Conservation (phyloP, 768 basidiomycete genomes). For the Amanita subjunquillea region DNA sequence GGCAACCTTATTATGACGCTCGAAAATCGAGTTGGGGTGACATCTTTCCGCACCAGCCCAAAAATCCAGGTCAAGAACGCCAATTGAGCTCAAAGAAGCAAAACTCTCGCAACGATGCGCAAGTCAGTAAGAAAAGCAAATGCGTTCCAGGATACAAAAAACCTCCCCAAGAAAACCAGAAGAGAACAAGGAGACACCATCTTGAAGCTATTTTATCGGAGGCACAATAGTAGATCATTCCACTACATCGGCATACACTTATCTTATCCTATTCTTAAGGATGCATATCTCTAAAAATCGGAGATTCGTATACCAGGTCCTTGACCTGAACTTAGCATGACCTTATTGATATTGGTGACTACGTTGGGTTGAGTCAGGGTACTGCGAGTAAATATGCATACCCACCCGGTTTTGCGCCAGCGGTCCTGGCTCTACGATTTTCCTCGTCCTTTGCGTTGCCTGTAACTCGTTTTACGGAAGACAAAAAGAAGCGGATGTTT, state of each 20-base stretch:
- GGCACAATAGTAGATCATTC: not conserved
- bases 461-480: constrained; percentile 63
- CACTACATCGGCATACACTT: not conserved
- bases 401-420: constrained; percentile 40
- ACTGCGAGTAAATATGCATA: not conserved
- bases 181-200: not conserved
- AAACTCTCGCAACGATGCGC: not conserved
- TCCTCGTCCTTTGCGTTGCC: constrained; percentile 55
- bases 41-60: constrained; percentile 83
- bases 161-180: not conserved
- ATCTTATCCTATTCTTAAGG: not conserved
- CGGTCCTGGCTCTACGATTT: constrained; percentile 24
- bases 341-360: constrained; percentile 73
- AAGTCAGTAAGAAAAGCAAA: not conserved
- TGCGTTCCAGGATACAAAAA: not conserved
- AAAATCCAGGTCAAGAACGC: constrained; percentile 64
- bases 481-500: constrained; percentile 71
- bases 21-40: constrained; percentile 94
- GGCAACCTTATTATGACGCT: constrained; percentile 90
- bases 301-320: constrained; percentile 87
- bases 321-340: constrained; percentile 75
- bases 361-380: constrained; percentile 3
- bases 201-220: not conserved
- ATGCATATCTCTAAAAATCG: constrained; percentile 42
- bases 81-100: constrained; percentile 23